Conservation (phyloP, 2,329 filamentous ascomycete genomes). For the Daldinia sp. region DNA sequence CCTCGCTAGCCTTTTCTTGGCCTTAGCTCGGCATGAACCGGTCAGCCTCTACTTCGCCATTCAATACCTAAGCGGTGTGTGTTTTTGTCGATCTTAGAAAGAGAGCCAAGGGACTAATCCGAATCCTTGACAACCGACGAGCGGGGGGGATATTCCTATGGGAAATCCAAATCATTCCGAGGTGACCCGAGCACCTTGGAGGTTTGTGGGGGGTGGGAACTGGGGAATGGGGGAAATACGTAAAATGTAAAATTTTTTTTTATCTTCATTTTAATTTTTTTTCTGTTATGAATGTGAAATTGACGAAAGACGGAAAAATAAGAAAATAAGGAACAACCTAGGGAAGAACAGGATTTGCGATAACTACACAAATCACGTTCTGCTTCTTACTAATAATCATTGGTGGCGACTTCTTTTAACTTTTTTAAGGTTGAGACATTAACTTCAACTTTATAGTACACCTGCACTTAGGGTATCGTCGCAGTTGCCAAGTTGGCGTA, state of each 20-base stretch:
- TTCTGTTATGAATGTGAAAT: no score
- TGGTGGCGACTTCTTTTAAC: conserved; percentile 1
- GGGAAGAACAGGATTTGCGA: not conserved
- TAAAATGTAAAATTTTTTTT: not conserved
- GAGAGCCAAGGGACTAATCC: conserved; percentile 9
- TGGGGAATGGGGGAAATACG: not conserved
- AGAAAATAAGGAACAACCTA: not conserved
- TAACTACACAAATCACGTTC: not conserved
- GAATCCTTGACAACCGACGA: conserved; percentile 2
- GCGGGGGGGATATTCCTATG: not conserved
- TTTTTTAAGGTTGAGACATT: conserved; percentile 8
- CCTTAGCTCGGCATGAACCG: conserved; percentile 25
- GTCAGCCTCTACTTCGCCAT: conserved; percentile 26
- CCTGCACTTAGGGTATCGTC: not conserved
- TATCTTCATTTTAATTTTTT: no score
- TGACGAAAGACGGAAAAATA: not conserved
- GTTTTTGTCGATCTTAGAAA: not conserved
- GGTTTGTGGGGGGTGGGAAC: not conserved
- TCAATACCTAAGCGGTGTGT: conserved; percentile 21
- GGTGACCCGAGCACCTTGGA: not conserved
- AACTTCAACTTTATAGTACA: conserved; percentile 1
- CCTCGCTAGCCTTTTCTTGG: conserved; percentile 9
- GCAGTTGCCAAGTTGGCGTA: conserved; percentile 6
- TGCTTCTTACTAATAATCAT: not conserved
- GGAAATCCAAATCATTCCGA: conserved; percentile 2